Percentiles rank a stretch among this genome's conserved stretches.
Evolutionary conservation across 2,329 filamentous ascomycete genomes (phyloP).

Genomic region (Xylariomycetidae sp.): DNA sequence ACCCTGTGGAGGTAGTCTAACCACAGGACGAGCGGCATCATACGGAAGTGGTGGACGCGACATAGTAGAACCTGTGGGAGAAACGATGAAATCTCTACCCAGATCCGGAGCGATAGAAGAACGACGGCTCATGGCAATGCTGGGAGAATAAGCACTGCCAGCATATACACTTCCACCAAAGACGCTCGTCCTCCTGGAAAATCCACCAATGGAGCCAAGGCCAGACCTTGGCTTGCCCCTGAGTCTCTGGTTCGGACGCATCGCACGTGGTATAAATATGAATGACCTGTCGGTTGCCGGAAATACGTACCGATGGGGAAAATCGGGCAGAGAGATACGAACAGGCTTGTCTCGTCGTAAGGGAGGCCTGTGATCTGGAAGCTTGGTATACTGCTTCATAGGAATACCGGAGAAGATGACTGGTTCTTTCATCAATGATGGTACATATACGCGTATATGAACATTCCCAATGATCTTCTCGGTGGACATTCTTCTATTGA

Average conservation of each 20-base stretch:
- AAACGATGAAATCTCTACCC: constrained; percentile 69
- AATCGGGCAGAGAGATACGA: constrained; percentile 80
- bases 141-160: constrained; percentile 78
- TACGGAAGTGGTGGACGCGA: constrained; percentile 60
- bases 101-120: constrained; percentile 71
- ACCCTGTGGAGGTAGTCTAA: constrained; percentile 70
- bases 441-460: constrained; percentile 76
- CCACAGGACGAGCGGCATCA: constrained; percentile 66
- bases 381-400: constrained; percentile 85
- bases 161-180: constrained; percentile 64
- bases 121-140: constrained; percentile 79
- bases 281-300: constrained; percentile 88
- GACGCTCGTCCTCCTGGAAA: constrained; percentile 77
- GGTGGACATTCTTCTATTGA: constrained; percentile 75
- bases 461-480: constrained; percentile 81
- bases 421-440: constrained; percentile 68
- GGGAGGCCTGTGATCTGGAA: constrained; percentile 91
- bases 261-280: constrained; percentile 92
- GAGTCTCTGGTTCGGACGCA: constrained; percentile 83
- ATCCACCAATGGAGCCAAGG: constrained; percentile 61
- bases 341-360: constrained; percentile 95
- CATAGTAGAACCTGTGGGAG: constrained; percentile 74
- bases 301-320: constrained; percentile 82
- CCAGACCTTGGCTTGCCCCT: constrained; percentile 71
- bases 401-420: constrained; percentile 70